Evolutionary conservation across 176 grass and related monocot genomes (phyloP), one percentile per base, ranked within the genome.

Genomic region (Oropetium thomaeum): DNA sequence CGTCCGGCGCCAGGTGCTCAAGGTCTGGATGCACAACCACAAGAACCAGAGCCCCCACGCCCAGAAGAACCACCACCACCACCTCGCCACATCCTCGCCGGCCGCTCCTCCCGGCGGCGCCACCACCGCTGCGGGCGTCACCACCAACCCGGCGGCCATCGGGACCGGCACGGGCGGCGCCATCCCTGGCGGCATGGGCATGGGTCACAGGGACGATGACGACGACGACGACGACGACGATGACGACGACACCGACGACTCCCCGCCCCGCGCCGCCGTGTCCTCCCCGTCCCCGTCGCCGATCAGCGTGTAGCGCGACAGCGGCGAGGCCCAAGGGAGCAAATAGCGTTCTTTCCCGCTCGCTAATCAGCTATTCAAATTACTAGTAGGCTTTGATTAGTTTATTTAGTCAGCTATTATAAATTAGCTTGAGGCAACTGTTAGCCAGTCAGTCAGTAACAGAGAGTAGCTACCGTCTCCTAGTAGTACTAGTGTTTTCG

Each of bases 21-120:
- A 97, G 88, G 94, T 97, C 22, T 97, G 94, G 94, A 97, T 97
- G 94, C 90, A 97, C 79, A 97, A 97, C 86, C 92, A 97, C 82
- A 97, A 97, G 90, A 84, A 97, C 66, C 84, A 87, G 90, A 84
- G 93, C 66, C 84, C 85, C 38, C 78, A 93, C 76, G 77, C 0
- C 20, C 92, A 97, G 73, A 93, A 93, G 90, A 81, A 89, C 55
- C 81, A 85, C 31, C 78, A 93, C 72, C 85, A 12, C 52, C 8
- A 23, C 20, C 52, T 25, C n/a, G 52, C 0, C n/a, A 2, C 53
- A 22, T 23, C 51, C 51, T 2, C 17, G 23, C 3, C 9, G 9
- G 0, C 71, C 9, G 48, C 74, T 38, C 26, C 53, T 19, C 12
- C 85, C 31, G 15, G 38, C 15, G 10, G 41, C 6, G 62, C 71